phyloP scores from a whole-genome alignment of 768 basidiomycete species.

The Lepiota venenata region DNA sequence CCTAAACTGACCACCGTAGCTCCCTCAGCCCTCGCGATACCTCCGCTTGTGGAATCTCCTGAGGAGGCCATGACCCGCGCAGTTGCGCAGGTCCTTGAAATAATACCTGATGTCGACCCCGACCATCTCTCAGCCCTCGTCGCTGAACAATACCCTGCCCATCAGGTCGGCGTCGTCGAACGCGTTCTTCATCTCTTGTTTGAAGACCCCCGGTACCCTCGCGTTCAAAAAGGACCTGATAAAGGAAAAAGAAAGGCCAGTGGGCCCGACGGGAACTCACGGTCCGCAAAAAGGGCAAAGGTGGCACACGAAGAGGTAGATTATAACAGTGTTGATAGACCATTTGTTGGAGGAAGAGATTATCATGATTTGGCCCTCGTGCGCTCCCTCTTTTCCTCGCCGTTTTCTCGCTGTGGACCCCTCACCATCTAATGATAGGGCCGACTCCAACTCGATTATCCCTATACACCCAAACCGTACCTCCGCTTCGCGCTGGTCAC shows the following conservation, averaged over 20 bases:
- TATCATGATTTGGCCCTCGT: slow-evolving; percentile 57
- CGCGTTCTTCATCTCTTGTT: slow-evolving; percentile 57
- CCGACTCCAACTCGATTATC: slow-evolving; percentile 55
- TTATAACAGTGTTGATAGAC: slow-evolving; percentile 33
- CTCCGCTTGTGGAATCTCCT: slow-evolving; percentile 7
- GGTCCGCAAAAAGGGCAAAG: slow-evolving; percentile 29
- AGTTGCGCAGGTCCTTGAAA: slow-evolving; percentile 56
- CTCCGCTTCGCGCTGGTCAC: slow-evolving; percentile 40
- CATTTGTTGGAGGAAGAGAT: slow-evolving; percentile 32
- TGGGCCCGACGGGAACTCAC: slow-evolving; percentile 22
- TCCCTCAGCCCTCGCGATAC: slow-evolving; percentile 9
- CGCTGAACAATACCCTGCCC: slow-evolving; percentile 33
- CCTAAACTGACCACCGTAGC: not conserved
- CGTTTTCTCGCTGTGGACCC: not conserved
- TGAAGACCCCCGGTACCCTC: slow-evolving; percentile 61
- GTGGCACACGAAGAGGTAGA: slow-evolving; percentile 30
- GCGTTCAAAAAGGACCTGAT: slow-evolving; percentile 27
- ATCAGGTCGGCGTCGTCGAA: slow-evolving; percentile 41
- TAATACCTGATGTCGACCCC: slow-evolving; percentile 68
- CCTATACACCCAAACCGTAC: slow-evolving; percentile 50
- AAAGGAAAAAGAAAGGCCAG: slow-evolving; percentile 31
- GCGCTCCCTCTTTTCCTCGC: slow-evolving; percentile 15
- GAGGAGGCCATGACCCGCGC: slow-evolving; percentile 15
- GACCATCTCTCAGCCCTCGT: slow-evolving; percentile 49
- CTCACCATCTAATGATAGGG: slow-evolving; percentile 29